These are phyloP conservation scores for Chlamydomonas schloesseri DNA, from an alignment of 139 green algal species.

Conservation along the genomic window DNA sequence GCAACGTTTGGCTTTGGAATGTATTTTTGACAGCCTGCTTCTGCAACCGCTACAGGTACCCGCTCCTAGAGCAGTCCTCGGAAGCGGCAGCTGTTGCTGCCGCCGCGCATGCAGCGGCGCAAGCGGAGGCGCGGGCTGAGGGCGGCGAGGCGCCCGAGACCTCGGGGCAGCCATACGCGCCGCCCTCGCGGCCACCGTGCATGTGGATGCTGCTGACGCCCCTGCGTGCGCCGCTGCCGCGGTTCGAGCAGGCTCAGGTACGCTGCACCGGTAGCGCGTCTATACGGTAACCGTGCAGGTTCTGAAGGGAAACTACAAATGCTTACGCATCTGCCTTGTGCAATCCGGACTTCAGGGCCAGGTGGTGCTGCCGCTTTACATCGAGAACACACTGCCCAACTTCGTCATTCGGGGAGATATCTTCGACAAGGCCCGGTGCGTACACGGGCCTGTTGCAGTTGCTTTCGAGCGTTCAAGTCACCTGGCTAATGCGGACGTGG, in stretches of 20 bases:
- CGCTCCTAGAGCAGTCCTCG: background rate
- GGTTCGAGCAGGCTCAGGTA: constrained; percentile 35
- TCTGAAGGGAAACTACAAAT: too few relatives aligned
- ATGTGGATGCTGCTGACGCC: constrained; percentile 83
- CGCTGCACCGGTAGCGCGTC: too few relatives aligned
- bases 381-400: constrained; percentile 81
- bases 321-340: too few relatives aligned
- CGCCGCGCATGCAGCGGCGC: background rate
- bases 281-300: background rate
- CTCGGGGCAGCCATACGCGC: background rate
- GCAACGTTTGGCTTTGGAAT: background rate
- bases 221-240: constrained; percentile 44
- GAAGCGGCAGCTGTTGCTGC: background rate
- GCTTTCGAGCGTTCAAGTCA: background rate
- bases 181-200: constrained; percentile 62
- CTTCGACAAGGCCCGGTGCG: constrained; percentile 59
- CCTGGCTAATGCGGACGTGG: too few relatives aligned
- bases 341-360: constrained; percentile 15
- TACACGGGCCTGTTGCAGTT: too few relatives aligned
- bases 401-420: constrained; percentile 66
- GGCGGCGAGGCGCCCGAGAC: background rate
- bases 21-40: background rate
- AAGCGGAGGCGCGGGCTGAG: background rate
- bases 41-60: background rate
- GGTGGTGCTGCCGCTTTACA: constrained; percentile 68